Evolutionary conservation across 441 rosid species (phyloP).

Genomic region (Biscutella laevigata): DNA sequence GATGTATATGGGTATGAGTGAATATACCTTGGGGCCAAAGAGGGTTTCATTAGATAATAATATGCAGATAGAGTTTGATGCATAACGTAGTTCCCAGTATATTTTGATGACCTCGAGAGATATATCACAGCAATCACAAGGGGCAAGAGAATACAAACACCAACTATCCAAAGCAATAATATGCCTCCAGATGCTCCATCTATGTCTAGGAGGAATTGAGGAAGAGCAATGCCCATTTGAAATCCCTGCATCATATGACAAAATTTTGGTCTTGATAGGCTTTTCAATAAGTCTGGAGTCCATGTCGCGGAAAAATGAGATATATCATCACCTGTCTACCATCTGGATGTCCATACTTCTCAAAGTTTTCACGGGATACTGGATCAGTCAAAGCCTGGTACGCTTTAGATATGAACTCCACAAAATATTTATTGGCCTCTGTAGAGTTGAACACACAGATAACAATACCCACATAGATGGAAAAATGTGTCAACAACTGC

Average conservation of each 20-base stretch:
- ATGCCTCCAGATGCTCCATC: slow-evolving; percentile 98
- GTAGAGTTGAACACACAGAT: slow-evolving; percentile 15
- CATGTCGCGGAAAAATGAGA: background rate
- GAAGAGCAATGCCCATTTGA: slow-evolving; percentile 99
- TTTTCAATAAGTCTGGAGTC: slow-evolving; percentile 3
- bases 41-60: slow-evolving; percentile 89
- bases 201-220: slow-evolving; percentile 79
- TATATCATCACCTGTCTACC: slow-evolving; percentile 69
- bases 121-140: slow-evolving; percentile 90
- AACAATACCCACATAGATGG: background rate
- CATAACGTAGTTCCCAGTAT: slow-evolving; percentile 96
- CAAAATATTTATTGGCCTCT: slow-evolving; percentile 84
- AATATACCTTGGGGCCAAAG: slow-evolving; percentile 89
- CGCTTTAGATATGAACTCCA: slow-evolving; percentile 92
- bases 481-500: background rate
- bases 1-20: slow-evolving; percentile 2
- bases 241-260: slow-evolving; percentile 64
- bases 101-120: slow-evolving; percentile 92
- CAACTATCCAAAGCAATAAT: slow-evolving; percentile 94
- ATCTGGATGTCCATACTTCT: slow-evolving; percentile 98
- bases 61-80: slow-evolving; percentile 88
- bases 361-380: slow-evolving; percentile 87
- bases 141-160: slow-evolving; percentile 91
- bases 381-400: slow-evolving; percentile 97
- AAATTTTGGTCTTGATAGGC: slow-evolving; percentile 9